Percentiles rank a stretch among this genome's conserved stretches.
Conservation (phyloP, 1,284 basidiomycete genomes). For the Ceratobasidium sp. region DNA sequence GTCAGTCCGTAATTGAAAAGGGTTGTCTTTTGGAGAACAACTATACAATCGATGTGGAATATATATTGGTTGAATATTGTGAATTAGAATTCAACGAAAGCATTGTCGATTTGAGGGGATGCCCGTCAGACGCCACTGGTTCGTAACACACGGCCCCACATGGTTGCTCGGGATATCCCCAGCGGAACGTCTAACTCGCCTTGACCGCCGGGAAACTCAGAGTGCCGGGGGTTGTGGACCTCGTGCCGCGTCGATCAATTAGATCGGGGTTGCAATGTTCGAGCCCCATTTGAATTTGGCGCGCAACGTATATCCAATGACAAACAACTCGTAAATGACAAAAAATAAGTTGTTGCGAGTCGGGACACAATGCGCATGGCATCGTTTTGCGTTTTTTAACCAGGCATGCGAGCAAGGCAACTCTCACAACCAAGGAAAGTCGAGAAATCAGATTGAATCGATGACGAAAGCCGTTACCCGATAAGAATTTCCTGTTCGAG, state of each 20-base stretch:
- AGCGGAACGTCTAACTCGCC: background rate
- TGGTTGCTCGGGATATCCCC: background rate
- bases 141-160: background rate
- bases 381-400: too few species aligned
- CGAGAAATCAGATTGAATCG: too few species aligned
- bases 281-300: background rate
- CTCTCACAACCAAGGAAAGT: too few species aligned
- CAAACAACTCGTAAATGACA: too few species aligned
- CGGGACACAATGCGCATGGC: too few species aligned
- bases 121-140: background rate
- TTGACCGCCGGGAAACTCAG: background rate
- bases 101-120: background rate
- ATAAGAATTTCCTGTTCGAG: too few species aligned
- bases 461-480: too few species aligned
- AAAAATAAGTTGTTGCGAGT: too few species aligned
- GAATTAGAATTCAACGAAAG: background rate
- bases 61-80: background rate
- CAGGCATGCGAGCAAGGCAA: too few species aligned
- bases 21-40: background rate
- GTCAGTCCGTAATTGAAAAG: too few species aligned
- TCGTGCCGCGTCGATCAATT: background rate
- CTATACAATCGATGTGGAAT: background rate
- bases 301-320: too few species aligned
- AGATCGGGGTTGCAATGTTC: constrained; percentile 6
- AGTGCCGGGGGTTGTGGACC: too few species aligned